These are phyloP conservation scores for Solanum tacnaense DNA, from an alignment of 257 asterid species.

Conservation along the genomic window DNA sequence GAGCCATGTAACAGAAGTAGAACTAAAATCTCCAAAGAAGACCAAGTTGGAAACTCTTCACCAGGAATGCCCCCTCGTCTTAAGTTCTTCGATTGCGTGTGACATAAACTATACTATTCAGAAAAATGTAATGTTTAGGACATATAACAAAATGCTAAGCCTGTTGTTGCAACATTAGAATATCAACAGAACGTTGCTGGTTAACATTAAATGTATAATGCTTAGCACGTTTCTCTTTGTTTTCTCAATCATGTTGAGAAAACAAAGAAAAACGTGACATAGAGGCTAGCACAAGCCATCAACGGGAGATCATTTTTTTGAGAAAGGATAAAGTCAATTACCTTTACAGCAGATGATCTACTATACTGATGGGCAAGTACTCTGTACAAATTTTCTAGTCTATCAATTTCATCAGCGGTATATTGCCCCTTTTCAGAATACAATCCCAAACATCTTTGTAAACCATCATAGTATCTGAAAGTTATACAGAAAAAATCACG, in stretches of 20 bases:
- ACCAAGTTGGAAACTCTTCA: not conserved
- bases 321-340: constrained; percentile 1
- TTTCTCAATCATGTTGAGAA: not conserved
- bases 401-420: constrained; percentile 57
- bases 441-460: constrained; percentile 80
- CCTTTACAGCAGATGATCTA: constrained; percentile 97
- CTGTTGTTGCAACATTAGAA: not conserved
- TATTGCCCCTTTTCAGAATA: constrained; percentile 47
- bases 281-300: not conserved
- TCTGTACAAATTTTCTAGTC: constrained; percentile 57
- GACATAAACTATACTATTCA: not conserved
- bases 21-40: not conserved
- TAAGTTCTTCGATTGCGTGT: not conserved
- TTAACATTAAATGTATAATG: not conserved
- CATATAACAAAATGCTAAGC: not conserved
- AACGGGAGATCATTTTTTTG: not conserved
- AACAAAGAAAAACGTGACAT: not conserved
- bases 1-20: not conserved
- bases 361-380: constrained; percentile 64
- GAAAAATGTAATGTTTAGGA: not conserved
- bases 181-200: not conserved
- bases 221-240: not conserved
- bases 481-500: not conserved
- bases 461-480: constrained; percentile 82
- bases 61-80: not conserved